Percentiles rank a stretch among this genome's conserved stretches.
Conservation (phyloP, 2,329 filamentous ascomycete genomes). For the Paraphoma sp. region DNA sequence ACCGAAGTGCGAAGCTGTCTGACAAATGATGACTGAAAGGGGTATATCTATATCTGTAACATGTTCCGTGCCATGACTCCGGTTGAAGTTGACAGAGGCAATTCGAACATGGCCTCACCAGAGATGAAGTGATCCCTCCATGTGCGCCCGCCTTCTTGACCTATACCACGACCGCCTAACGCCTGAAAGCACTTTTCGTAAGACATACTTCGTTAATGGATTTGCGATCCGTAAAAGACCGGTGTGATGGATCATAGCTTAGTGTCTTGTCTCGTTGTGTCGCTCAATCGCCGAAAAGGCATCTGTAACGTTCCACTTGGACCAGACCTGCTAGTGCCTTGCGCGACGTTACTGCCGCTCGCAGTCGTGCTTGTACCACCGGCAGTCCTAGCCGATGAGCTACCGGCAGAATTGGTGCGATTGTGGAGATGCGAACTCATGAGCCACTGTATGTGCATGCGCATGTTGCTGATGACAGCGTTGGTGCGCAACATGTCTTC, state of each 20-base stretch:
- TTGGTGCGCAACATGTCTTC: constrained; percentile 69
- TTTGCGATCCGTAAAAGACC: background rate
- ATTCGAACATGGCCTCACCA: background rate
- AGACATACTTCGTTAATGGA: constrained; percentile 13
- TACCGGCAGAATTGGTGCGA: constrained; percentile 33
- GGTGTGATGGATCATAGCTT: constrained; percentile 32
- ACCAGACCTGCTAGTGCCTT: constrained; percentile 29
- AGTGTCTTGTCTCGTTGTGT: constrained; percentile 45
- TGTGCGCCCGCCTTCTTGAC: background rate
- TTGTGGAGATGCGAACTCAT: constrained; percentile 63
- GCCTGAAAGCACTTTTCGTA: constrained; percentile 26
- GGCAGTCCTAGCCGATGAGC: constrained; percentile 30
- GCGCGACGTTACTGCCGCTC: constrained; percentile 31
- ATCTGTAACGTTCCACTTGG: constrained; percentile 32
- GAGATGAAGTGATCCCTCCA: background rate
- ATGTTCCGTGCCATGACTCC: constrained; percentile 15
- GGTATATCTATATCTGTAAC: constrained; percentile 16
- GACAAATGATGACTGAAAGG: constrained; percentile 4
- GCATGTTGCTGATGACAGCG: constrained; percentile 64
- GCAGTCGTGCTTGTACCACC: constrained; percentile 28
- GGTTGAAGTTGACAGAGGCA: constrained; percentile 5
- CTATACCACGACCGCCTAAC: constrained; percentile 7
- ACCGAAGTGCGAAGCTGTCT: no score
- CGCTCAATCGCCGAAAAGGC: constrained; percentile 42
- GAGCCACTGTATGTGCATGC: constrained; percentile 69